Evolutionary conservation across 164 flowering plant species (phyloP).

Genomic region (Euptelea pleiosperma): DNA sequence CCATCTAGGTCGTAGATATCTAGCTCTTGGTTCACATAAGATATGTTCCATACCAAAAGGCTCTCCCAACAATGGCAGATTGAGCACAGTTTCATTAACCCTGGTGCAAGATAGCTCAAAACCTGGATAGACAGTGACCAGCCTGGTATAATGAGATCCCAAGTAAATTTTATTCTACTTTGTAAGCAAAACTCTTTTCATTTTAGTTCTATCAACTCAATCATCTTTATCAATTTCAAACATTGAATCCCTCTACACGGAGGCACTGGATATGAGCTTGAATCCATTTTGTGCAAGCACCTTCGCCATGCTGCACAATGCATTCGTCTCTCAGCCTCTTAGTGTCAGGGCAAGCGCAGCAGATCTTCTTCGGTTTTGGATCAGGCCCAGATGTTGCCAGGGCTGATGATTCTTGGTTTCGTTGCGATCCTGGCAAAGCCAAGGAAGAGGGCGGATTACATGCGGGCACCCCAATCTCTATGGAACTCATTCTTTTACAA

Average conservation of each 20-base stretch:
- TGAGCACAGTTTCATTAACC: too few species aligned
- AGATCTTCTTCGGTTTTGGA: conserved; percentile 62
- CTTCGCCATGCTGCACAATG: conserved; percentile 55
- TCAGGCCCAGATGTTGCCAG: conserved; percentile 16
- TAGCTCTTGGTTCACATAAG: too few species aligned
- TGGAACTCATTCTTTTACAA: neutral
- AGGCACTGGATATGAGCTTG: conserved; percentile 65
- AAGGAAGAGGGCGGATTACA: too few species aligned
- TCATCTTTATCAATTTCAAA: conserved; percentile 25
- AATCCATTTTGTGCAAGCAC: conserved; percentile 66
- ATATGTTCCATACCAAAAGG: too few species aligned
- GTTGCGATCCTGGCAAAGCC: too few species aligned
- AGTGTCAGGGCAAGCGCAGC: conserved; percentile 37
- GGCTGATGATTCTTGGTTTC: conserved; percentile 24
- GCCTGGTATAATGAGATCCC: too few species aligned
- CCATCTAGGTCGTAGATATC: too few species aligned
- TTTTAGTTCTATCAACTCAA: neutral
- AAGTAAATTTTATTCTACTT: too few species aligned
- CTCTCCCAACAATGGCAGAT: too few species aligned
- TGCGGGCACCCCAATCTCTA: neutral
- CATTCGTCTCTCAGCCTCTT: conserved; percentile 34
- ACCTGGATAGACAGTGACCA: too few species aligned
- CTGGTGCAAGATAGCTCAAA: too few species aligned
- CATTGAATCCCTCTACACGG: conserved; percentile 66
- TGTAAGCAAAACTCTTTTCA: neutral